A percentile compares a stretch with the other conserved stretches of the same genome.
phyloP scores from a whole-genome alignment of 179 eudicot species.

The Beta lomatogona region DNA sequence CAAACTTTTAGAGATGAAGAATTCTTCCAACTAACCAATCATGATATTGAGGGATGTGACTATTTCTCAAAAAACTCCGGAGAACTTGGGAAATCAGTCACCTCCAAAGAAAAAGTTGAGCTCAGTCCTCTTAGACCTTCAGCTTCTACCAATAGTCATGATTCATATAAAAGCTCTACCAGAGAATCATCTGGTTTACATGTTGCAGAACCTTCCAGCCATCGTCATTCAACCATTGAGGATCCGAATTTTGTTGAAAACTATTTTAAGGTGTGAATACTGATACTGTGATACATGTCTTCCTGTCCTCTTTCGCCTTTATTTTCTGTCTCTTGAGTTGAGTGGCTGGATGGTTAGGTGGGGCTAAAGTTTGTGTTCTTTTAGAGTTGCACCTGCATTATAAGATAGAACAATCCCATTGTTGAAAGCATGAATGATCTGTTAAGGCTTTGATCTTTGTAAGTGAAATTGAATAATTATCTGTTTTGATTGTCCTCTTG shows the following conservation, averaged over 20 bases:
- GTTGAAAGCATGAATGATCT: not conserved
- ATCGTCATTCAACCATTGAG: slow-evolving; percentile 62
- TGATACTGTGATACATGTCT: not conserved
- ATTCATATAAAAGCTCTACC: slow-evolving; percentile 26
- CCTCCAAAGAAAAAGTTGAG: slow-evolving; percentile 28
- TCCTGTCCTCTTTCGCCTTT: not conserved
- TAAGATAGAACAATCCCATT: not conserved
- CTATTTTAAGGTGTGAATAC: slow-evolving; percentile 74
- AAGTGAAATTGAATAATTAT: not conserved
- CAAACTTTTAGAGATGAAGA: slow-evolving; percentile 32
- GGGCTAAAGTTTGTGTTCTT: not conserved
- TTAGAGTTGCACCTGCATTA: not conserved
- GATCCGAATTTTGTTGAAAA: slow-evolving; percentile 94
- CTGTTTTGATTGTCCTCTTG: not conserved
- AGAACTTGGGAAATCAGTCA: slow-evolving; percentile 31
- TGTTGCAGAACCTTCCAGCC: slow-evolving; percentile 37
- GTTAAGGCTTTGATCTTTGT: not conserved
- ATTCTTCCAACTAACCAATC: slow-evolving; percentile 13
- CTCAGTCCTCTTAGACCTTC: slow-evolving; percentile 38
- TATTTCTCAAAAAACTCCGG: too few species aligned
- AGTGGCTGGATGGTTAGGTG: not conserved
- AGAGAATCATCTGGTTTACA: slow-evolving; percentile 47
- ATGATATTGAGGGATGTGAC: too few species aligned
- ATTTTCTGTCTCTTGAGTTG: not conserved
- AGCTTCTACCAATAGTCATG: slow-evolving; percentile 40